Conservation (phyloP, 176 grass and related monocot genomes). For the Triticum turgidum region DNA sequence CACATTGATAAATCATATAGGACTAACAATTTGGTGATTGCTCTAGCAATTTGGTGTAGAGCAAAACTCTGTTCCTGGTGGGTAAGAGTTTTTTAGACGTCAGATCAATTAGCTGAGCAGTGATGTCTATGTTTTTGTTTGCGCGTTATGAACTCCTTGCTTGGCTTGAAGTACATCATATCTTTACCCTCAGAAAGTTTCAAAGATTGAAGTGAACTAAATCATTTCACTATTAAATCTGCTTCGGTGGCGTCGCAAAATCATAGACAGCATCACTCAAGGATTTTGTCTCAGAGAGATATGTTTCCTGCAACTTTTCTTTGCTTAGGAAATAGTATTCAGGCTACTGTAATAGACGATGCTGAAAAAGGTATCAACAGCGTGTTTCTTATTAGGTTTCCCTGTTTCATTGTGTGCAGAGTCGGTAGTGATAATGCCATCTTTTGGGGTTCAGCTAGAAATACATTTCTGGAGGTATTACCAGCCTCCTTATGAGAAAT, state of each 20-base stretch:
- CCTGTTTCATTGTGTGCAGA: slow-evolving; percentile 45
- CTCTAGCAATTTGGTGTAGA: background rate
- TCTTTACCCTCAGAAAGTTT: background rate
- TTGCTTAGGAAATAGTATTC: slow-evolving; percentile 17
- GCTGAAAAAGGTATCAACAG: background rate
- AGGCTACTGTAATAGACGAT: background rate
- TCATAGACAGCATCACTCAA: background rate
- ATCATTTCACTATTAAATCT: background rate
- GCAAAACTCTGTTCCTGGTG: background rate
- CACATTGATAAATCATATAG: background rate
- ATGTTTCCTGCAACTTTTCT: background rate
- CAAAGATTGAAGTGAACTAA: background rate
- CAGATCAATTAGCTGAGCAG: background rate
- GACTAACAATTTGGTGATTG: background rate
- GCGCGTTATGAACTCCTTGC: background rate
- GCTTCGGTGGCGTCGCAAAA: background rate
- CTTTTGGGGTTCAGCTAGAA: slow-evolving; percentile 89
- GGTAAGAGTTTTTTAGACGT: background rate
- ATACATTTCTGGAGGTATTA: slow-evolving; percentile 74
- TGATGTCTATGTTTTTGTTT: background rate
- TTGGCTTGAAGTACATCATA: background rate
- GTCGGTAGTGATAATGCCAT: slow-evolving; percentile 80
- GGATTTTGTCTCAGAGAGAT: background rate
- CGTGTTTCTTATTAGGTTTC: background rate
- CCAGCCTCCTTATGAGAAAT: slow-evolving; percentile 12